These are phyloP conservation scores for Citrus sp. DNA, from an alignment of 345 rosid species.

Conservation along the genomic window DNA sequence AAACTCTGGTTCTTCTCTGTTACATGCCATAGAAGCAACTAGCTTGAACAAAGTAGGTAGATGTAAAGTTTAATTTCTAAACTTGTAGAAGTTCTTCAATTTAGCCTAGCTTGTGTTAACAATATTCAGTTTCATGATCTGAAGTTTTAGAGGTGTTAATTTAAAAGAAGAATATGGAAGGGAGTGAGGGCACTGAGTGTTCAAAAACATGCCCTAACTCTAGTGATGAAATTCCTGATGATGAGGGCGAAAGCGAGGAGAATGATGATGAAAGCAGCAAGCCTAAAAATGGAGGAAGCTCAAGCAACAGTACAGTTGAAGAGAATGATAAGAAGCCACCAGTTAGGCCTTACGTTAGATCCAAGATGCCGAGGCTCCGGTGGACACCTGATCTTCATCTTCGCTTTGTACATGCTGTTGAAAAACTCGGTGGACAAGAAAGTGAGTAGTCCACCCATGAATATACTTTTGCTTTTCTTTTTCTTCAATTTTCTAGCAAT, in stretches of 20 bases:
- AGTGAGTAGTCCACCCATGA: conserved; percentile 33
- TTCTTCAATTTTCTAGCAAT: background rate
- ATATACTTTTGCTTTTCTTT: background rate
- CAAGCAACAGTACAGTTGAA: conserved; percentile 91
- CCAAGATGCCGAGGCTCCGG: conserved; percentile 69
- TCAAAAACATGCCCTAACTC: conserved; percentile 27
- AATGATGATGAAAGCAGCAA: conserved; percentile 40
- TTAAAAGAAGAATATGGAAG: conserved; percentile 16
- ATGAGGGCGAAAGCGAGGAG: conserved; percentile 28
- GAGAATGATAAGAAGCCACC: conserved; percentile 47
- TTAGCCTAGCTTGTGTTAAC: background rate
- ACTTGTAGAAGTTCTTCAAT: background rate
- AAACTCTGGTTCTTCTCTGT: conserved; percentile 4
- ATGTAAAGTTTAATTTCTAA: background rate
- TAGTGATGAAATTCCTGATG: conserved; percentile 18
- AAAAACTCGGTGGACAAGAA: conserved; percentile 76
- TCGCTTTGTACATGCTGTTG: conserved; percentile 65
- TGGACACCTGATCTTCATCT: conserved; percentile 88
- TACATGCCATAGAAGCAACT: too few relatives aligned
- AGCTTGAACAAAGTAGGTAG: too few relatives aligned
- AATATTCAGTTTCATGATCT: background rate
- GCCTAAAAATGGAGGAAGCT: conserved; percentile 41
- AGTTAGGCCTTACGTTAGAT: conserved; percentile 73
- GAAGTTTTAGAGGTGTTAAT: background rate
- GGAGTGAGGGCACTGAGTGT: conserved; percentile 23